Evolutionary conservation across 176 grass and related monocot species (phyloP).

Genomic region (Pharus latifolius): DNA sequence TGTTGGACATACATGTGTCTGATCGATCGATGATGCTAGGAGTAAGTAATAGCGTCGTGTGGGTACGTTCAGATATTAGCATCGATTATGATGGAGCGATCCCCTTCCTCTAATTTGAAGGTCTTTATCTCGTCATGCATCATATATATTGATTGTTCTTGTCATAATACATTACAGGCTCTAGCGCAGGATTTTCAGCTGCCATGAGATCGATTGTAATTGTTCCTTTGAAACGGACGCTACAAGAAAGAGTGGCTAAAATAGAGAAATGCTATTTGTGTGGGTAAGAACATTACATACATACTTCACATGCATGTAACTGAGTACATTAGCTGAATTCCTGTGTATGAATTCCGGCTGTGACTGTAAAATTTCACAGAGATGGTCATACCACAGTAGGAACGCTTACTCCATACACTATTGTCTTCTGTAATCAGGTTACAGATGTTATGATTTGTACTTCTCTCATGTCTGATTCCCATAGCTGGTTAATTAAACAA

Average conservation of each 20-base stretch:
- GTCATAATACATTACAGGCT: no score
- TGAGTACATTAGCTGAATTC: background rate
- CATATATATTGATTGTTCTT: no score
- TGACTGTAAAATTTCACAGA: background rate
- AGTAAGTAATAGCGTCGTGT: no score
- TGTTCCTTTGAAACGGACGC: background rate
- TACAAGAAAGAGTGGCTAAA: background rate
- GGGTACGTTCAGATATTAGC: no score
- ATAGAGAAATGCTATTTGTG: constrained; percentile 4
- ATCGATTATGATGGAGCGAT: no score
- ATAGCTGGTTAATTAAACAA: background rate
- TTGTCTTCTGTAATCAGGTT: constrained; percentile 32
- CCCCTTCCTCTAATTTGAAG: no score
- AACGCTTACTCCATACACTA: background rate
- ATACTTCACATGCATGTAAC: background rate
- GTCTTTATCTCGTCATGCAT: no score
- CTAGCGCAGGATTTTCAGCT: background rate
- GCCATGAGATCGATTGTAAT: background rate
- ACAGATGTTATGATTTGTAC: background rate
- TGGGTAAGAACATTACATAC: constrained; percentile 11
- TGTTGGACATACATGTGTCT: no score
- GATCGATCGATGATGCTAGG: no score
- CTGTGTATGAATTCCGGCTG: background rate
- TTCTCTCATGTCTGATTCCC: background rate
- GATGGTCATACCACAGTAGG: background rate